phyloP scores from a whole-genome alignment of 1,284 basidiomycete genomes.

The Malassezia globosa region DNA sequence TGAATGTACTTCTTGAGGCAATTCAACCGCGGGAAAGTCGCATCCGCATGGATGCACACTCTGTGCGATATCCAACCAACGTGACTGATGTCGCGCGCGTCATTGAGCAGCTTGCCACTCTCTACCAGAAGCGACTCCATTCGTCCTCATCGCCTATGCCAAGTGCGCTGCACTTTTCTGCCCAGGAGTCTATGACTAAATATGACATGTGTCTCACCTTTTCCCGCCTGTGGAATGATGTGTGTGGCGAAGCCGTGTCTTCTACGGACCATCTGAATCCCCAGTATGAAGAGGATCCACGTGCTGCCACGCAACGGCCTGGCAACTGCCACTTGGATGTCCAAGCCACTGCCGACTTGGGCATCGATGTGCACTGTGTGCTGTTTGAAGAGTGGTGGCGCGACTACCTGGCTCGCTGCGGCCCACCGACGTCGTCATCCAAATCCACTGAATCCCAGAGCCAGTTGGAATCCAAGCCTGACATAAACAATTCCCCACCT shows the following conservation, averaged over 20 bases:
- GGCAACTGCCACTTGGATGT: slow-evolving; percentile 40
- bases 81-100: slow-evolving; percentile 50
- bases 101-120: slow-evolving; percentile 46
- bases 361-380: slow-evolving; percentile 26
- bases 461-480: neutral
- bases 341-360: slow-evolving; percentile 22
- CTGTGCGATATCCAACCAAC: slow-evolving; percentile 51
- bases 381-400: slow-evolving; percentile 41
- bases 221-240: slow-evolving; percentile 28
- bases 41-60: slow-evolving; percentile 39
- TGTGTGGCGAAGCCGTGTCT: slow-evolving; percentile 20
- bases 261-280: slow-evolving; percentile 33
- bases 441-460: neutral
- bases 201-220: slow-evolving; percentile 49
- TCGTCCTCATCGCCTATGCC: slow-evolving; percentile 15
- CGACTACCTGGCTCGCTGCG: slow-evolving; percentile 19
- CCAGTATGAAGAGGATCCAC: slow-evolving; percentile 34
- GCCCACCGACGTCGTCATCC: neutral
- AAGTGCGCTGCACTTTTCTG: slow-evolving; percentile 49
- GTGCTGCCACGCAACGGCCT: slow-evolving; percentile 35
- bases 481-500: no score
- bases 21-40: slow-evolving; percentile 16
- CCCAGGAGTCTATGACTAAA: slow-evolving; percentile 50
- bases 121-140: slow-evolving; percentile 4
- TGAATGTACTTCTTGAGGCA: slow-evolving; percentile 36